phyloP scores from a whole-genome alignment of 768 basidiomycete species.

The Pleurotus sapidus region DNA sequence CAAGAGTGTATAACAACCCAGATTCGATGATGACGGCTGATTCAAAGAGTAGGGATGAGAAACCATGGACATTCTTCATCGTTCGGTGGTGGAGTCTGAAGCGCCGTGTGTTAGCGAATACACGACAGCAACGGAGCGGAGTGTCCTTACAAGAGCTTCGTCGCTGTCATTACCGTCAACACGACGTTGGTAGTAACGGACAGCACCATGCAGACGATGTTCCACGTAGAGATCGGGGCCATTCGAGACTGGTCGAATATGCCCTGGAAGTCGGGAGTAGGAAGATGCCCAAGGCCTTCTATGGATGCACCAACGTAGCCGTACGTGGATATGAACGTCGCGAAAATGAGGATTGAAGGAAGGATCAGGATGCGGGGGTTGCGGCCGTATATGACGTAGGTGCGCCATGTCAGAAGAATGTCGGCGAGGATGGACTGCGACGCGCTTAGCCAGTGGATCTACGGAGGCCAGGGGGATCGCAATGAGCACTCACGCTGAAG shows the following conservation, averaged over 20 bases:
- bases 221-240: slow-evolving; percentile 1
- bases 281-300: neutral
- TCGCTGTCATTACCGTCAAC: neutral
- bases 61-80: slow-evolving; percentile 5
- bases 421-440: neutral
- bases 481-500: neutral
- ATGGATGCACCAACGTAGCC: slow-evolving; percentile 1
- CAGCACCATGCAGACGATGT: neutral
- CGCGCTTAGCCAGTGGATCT: neutral
- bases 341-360: neutral
- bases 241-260: slow-evolving; percentile 5
- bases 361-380: neutral
- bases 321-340: slow-evolving; percentile 1
- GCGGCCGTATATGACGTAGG: slow-evolving; percentile 4
- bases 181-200: slow-evolving; percentile 2
- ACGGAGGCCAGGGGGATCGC: neutral
- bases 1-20: neutral
- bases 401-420: slow-evolving; percentile 5
- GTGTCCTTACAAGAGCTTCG: neutral
- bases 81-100: slow-evolving; percentile 3
- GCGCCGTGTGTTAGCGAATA: neutral
- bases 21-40: slow-evolving; percentile 4
- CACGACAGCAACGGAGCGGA: neutral
- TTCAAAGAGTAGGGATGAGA: slow-evolving; percentile 1
- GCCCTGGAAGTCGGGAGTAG: slow-evolving; percentile 1